These are phyloP conservation scores for Megacollybia platyphylla DNA, from an alignment of 1,284 basidiomycete species.

Conservation along the genomic window DNA sequence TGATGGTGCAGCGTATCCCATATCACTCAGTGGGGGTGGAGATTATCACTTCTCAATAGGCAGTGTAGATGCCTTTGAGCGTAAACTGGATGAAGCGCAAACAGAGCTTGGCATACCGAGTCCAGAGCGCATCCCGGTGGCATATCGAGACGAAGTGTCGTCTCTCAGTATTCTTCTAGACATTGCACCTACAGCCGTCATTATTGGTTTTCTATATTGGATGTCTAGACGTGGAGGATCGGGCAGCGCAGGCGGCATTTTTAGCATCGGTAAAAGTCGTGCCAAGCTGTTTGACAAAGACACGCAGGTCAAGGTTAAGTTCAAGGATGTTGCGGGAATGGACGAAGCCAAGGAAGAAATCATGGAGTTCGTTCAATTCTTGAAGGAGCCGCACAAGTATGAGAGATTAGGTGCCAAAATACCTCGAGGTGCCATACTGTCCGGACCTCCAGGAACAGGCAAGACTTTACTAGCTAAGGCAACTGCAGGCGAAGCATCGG, in stretches of 20 bases:
- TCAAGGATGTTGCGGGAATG: constrained; percentile 97
- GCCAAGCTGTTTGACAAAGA: constrained; percentile 98
- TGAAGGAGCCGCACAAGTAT: constrained; percentile 93
- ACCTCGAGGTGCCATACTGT: constrained; percentile 94
- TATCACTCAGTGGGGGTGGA: constrained; percentile 31
- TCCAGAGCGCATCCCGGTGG: constrained; percentile 90
- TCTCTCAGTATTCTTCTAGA: constrained; percentile 75
- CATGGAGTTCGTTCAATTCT: constrained; percentile 99
- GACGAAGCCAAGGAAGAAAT: constrained; percentile 99
- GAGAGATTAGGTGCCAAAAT: constrained; percentile 98
- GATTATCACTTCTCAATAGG: constrained; percentile 97
- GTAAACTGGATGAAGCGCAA: constrained; percentile 90
- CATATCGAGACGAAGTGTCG: constrained; percentile 92
- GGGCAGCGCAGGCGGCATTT: constrained; percentile 80
- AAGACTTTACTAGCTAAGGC: constrained; percentile 98
- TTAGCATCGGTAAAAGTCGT: constrained; percentile 93
- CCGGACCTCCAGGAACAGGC: constrained; percentile 96
- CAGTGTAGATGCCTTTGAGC: constrained; percentile 94
- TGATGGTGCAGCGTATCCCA: constrained; percentile 65
- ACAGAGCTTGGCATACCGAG: constrained; percentile 85
- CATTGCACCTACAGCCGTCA: constrained; percentile 88
- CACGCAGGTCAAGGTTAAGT: constrained; percentile 87
- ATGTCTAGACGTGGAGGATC: constrained; percentile 73
- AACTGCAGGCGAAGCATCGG: constrained; percentile 93
- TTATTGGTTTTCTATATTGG: constrained; percentile 86